Evolutionary conservation across 257 asterid species (phyloP), one percentile per base, ranked within the genome.

Genomic region (Mitragyna speciosa): DNA sequence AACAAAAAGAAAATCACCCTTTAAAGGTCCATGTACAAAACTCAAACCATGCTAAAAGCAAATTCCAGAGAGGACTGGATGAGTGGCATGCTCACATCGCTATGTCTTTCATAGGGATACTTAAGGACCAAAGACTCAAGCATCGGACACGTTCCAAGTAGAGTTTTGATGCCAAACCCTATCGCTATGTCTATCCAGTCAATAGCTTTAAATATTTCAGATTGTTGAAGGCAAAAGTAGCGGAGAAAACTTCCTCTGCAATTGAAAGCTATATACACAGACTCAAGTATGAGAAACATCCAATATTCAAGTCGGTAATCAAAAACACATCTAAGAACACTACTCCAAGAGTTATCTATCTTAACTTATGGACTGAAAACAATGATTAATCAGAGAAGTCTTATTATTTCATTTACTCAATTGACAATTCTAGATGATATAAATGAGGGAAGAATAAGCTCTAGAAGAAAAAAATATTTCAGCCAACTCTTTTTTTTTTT

Each of bases 171-270:
- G 63, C 79, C 72, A 31, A 28, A 17, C 63, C 59, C n/a, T 20
- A 19, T 76, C 59, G 7, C 9, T 17, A 26, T 5, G 47, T n/a
- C 14, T 61, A 76, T 3, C 72, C 79, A 43, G 73, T 63, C 45
- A 48, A 24, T n/a, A 76, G 63, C 72, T 41, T 45, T 66, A 64
- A 41, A 49, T 39, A 26, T 31, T 76, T 76, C 43, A 76, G 80
- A 12, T 45, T 76, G 47, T 28, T 63, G 69, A 76, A 76, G 20
- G 33, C 80, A 43, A 76, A 64, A 22, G 28, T 30, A 14, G 51
- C 30, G 5, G 77, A 73, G 48, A 73, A 51, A 30, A 73, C 48
- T 19, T 31, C 65, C 66, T 28, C 45, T 15, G 16, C 61, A 28
- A 36, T 45, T 16, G 19, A 31, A 51, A 28, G 45, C 77, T 73